phyloP scores from a whole-genome alignment of 306 rosid species.

The Vigna angularis region DNA sequence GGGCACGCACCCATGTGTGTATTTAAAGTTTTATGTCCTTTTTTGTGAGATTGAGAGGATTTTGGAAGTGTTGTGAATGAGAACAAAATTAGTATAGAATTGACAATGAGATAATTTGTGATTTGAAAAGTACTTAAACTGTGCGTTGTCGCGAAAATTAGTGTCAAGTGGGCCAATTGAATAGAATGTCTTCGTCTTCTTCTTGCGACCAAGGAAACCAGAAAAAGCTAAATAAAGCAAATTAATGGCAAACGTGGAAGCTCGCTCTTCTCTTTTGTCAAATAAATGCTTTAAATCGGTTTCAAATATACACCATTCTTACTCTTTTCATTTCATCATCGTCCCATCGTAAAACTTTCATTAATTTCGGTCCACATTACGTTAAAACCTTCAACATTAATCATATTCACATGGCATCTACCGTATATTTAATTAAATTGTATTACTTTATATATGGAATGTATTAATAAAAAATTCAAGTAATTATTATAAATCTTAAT shows the following conservation, averaged over 20 bases:
- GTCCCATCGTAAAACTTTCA: background rate
- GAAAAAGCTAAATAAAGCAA: background rate
- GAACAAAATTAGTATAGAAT: background rate
- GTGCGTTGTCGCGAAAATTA: conserved; percentile 26
- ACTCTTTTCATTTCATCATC: background rate
- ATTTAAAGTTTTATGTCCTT: background rate
- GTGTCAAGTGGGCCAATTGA: conserved; percentile 32
- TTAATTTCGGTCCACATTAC: background rate
- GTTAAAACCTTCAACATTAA: background rate
- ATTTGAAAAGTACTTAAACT: background rate
- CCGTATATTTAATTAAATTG: background rate
- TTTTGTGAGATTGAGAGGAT: background rate
- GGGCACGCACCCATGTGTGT: conserved; percentile 1
- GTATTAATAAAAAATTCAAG: no score
- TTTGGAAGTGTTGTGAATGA: conserved; percentile 15
- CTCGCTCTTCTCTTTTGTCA: background rate
- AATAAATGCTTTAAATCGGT: background rate
- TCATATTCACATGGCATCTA: no score
- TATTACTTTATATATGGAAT: background rate
- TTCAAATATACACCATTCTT: background rate
- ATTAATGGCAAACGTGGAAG: conserved; percentile 3
- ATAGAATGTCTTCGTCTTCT: background rate
- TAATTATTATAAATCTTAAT: background rate
- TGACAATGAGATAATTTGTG: conserved; percentile 14
- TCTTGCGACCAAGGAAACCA: conserved; percentile 17